Conservation (phyloP, 1,284 basidiomycete genomes). For the Neonothopanus nambi region DNA sequence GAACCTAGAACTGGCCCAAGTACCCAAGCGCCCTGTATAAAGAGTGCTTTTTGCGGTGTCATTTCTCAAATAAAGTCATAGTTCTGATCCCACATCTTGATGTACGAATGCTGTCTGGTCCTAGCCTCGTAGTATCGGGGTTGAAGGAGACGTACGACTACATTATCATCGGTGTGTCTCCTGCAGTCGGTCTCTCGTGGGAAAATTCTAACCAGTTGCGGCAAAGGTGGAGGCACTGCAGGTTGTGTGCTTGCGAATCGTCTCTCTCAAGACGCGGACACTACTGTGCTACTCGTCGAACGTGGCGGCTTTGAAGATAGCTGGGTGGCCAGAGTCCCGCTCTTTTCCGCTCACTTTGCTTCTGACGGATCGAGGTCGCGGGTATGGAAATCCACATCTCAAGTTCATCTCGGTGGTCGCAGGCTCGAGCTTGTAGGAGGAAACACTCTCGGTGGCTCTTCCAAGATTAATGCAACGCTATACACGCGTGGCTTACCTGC, state of each 20-base stretch:
- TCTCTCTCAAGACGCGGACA: constrained; percentile 30
- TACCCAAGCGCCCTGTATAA: too few species aligned
- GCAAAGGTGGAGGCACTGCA: constrained; percentile 32
- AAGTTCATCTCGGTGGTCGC: constrained; percentile 17
- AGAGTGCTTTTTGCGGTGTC: too few species aligned
- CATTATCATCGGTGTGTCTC: constrained; percentile 1
- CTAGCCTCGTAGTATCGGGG: background rate
- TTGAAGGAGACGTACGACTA: background rate
- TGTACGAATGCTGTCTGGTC: background rate
- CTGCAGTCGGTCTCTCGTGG: background rate
- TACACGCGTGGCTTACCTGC: constrained; percentile 29
- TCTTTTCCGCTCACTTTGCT: constrained; percentile 29
- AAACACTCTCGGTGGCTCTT: constrained; percentile 39
- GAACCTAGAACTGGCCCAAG: too few species aligned
- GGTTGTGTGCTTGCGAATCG: constrained; percentile 35
- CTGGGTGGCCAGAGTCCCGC: constrained; percentile 28
- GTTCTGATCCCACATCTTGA: too few species aligned
- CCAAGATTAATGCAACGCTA: constrained; percentile 36
- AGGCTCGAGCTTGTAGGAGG: constrained; percentile 28
- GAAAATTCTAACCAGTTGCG: too few species aligned
- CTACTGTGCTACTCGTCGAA: constrained; percentile 34
- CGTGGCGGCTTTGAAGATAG: constrained; percentile 22
- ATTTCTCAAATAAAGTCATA: too few species aligned
- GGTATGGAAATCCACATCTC: constrained; percentile 18
- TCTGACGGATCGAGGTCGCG: constrained; percentile 21